These are phyloP conservation scores for Polygonum maritimum DNA, from an alignment of 148 eudicot genomes.

Conservation along the genomic window DNA sequence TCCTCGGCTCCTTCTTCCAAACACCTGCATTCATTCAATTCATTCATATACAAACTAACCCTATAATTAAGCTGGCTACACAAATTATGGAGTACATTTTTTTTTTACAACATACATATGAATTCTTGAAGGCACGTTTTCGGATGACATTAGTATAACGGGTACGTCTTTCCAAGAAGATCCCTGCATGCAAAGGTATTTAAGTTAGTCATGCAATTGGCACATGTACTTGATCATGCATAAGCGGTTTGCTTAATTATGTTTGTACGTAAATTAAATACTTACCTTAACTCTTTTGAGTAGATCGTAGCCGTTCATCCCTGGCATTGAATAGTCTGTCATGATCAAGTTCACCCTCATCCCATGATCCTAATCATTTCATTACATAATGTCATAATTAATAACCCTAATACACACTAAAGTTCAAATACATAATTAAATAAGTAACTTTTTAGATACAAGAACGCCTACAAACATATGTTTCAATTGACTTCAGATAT, in stretches of 20 bases:
- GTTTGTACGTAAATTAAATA: not conserved
- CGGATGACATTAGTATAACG: conserved; percentile 57
- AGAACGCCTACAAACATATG: too few species aligned
- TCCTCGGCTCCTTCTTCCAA: conserved; percentile 65
- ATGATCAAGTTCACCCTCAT: conserved; percentile 46
- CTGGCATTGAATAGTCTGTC: conserved; percentile 67
- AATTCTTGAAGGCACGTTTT: conserved; percentile 55
- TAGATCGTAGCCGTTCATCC: conserved; percentile 53
- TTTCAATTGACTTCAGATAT: too few species aligned
- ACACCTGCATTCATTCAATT: conserved; percentile 23
- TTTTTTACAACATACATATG: conserved; percentile 20
- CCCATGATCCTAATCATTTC: conserved; percentile 16
- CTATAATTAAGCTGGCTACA: too few species aligned
- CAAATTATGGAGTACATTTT: too few species aligned
- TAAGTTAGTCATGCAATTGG: not conserved
- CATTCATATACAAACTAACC: too few species aligned
- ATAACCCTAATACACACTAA: not conserved
- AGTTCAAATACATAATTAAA: too few species aligned
- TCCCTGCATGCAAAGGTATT: conserved; percentile 24
- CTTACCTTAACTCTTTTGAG: conserved; percentile 47
- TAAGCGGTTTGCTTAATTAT: not conserved
- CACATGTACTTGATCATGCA: not conserved
- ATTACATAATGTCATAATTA: not conserved
- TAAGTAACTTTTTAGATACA: too few species aligned
- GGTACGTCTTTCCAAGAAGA: conserved; percentile 51